Conservation (phyloP, 169 alveolate genomes). For the Plasmodium berghei region DNA sequence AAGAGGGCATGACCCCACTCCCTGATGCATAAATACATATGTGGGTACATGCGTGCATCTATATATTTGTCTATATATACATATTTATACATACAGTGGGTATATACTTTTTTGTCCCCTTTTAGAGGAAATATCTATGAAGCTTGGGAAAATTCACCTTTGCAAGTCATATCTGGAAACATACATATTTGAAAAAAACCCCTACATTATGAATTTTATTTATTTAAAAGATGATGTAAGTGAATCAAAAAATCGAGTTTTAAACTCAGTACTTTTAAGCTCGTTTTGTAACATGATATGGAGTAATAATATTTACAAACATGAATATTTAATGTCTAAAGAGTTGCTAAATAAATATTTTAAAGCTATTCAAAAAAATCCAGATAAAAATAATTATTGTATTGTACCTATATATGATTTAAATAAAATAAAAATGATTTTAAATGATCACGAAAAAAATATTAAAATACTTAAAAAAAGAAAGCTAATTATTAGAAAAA, state of each 20-base stretch:
- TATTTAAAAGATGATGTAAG: constrained; percentile 66
- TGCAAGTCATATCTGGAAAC: constrained; percentile 75
- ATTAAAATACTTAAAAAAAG: constrained; percentile 64
- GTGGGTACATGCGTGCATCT: not conserved
- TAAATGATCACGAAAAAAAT: constrained; percentile 69
- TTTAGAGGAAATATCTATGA: constrained; percentile 76
- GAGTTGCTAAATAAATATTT: constrained; percentile 65
- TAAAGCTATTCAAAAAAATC: constrained; percentile 68
- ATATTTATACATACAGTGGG: not conserved
- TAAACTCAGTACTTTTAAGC: constrained; percentile 66
- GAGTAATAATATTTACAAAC: constrained; percentile 69
- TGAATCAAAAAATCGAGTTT: constrained; percentile 64
- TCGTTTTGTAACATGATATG: constrained; percentile 70
- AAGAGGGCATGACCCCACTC: not conserved
- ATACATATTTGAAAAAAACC: constrained; percentile 67
- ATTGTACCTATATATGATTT: constrained; percentile 68
- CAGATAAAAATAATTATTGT: constrained; percentile 67
- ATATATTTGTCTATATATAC: not conserved
- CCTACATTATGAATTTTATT: constrained; percentile 67
- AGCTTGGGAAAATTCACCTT: constrained; percentile 59
- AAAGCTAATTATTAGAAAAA: constrained; percentile 58
- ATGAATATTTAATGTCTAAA: constrained; percentile 75
- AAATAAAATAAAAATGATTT: constrained; percentile 54
- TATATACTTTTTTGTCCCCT: not conserved
- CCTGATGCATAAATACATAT: not conserved